Base-by-base conservation (phyloP, 805 yeast genomes). In the Starmerella cellae region DNA sequence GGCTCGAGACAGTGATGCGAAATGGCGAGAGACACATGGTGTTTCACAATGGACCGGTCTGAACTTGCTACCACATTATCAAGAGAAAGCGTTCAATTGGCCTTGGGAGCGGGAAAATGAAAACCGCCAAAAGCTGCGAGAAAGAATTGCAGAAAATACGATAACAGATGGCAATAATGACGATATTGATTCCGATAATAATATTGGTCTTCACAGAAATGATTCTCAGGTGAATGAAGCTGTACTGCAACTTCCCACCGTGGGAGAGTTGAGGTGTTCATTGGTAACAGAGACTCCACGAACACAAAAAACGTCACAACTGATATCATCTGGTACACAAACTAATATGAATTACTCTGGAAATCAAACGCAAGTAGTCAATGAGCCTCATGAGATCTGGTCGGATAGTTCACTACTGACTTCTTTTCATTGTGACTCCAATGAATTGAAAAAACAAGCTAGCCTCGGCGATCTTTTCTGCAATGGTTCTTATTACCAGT, bases 101-200 rank as follows among this genome's bases (percentile, higher is more conserved):
- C 33, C 14, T 2, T 50, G 54, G 54, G 53, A 44, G 33, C 37
- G 39, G 3, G 6, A 19, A 1, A 32, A 22, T 5, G 47, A 47
- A 26, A 14, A 17, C 35, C 10, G 10, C 14, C 10, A 18, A 5
- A 8, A 20, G 26, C 42, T 46, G 2, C 11, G 13, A 4, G 17
- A 35, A 23, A 34, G 41, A 4, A 35, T 45, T 9, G 37, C 16
- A 17, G 43, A 30, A 3, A 32, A 36, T 11, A 18, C 28, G 11
- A 13, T 13, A 8, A 13, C 28, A 8, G 28, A 24, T 8, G 28
- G n/a, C n/a, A n/a, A n/a, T n/a, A n/a, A n/a, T n/a, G n/a, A n/a
- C n/a, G n/a, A n/a, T n/a, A n/a, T n/a, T n/a, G n/a, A n/a, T n/a
- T n/a, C n/a, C n/a, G n/a, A n/a, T n/a, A n/a, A n/a, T n/a, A n/a